Percentiles rank a stretch among this genome's conserved stretches.
Evolutionary conservation across 2,329 filamentous ascomycete species (phyloP).

Genomic region (Pochonia chlamydosporia): DNA sequence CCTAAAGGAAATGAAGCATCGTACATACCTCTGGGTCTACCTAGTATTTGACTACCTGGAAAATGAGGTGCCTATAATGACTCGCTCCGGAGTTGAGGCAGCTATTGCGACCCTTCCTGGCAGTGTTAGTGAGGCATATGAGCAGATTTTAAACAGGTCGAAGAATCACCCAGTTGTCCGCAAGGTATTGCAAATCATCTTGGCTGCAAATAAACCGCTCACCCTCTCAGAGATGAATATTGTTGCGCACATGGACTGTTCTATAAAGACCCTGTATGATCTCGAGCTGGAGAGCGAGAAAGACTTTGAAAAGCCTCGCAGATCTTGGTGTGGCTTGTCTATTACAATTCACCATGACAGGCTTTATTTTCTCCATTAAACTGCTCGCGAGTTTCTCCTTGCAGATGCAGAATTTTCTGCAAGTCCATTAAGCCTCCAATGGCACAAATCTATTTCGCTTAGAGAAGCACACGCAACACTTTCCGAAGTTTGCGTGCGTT

Average conservation of each 20-base stretch:
- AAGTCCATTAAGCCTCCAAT: constrained; percentile 1
- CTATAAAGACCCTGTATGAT: not conserved
- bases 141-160: not conserved
- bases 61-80: constrained; percentile 15
- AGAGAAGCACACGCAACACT: not conserved
- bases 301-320: constrained; percentile 14
- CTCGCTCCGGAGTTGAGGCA: constrained; percentile 10
- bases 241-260: not conserved
- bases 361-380: constrained; percentile 26
- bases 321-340: constrained; percentile 22
- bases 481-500: not conserved
- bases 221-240: not conserved
- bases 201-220: not conserved
- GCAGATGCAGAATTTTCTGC: constrained; percentile 7
- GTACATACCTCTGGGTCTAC: constrained; percentile 32
- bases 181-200: not conserved
- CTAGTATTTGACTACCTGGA: constrained; percentile 27
- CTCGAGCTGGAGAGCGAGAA: not conserved
- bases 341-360: constrained; percentile 19
- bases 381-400: constrained; percentile 25
- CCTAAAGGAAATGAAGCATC: constrained; percentile 16
- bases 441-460: not conserved
- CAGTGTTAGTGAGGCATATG: not conserved
- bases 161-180: not conserved
- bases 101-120: constrained; percentile 9